Conservation (phyloP, 2,329 filamentous ascomycete species). For the Beauveria asiatica region DNA sequence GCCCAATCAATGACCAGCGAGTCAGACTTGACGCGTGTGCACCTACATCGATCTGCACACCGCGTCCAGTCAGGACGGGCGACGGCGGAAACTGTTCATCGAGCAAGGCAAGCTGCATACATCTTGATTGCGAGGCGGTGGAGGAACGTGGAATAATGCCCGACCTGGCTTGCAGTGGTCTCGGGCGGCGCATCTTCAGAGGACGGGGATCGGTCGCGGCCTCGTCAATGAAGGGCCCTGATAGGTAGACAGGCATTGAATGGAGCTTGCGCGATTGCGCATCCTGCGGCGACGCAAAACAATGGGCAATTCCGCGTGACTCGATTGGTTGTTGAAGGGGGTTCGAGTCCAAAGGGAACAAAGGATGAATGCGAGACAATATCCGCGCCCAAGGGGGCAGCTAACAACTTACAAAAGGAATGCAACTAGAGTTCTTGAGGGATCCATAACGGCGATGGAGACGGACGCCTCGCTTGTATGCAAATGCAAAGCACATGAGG, state of each 20-base stretch:
- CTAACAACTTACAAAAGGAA: conserved; percentile 54
- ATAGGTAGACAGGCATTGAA: neutral
- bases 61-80: neutral
- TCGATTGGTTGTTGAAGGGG: conserved; percentile 3
- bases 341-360: conserved; percentile 11
- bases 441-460: conserved; percentile 38
- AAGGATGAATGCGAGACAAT: conserved; percentile 17
- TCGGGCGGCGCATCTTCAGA: neutral
- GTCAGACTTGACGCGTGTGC: neutral
- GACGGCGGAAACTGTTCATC: neutral
- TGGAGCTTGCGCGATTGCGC: neutral
- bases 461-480: neutral
- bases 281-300: conserved; percentile 1
- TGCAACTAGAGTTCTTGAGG: conserved; percentile 57
- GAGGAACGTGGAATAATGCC: neutral
- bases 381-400: conserved; percentile 14
- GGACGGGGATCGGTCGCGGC: neutral
- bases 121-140: neutral
- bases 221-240: neutral
- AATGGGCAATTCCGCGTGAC: conserved; percentile 7
- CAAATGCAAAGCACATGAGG: neutral
- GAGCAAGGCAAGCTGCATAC: neutral
- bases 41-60: neutral
- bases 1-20: neutral
- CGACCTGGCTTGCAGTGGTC: neutral